Percentiles rank a stretch among this genome's conserved stretches.
Conservation (phyloP, 768 basidiomycete species). For the Leccinum longicurvipes region DNA sequence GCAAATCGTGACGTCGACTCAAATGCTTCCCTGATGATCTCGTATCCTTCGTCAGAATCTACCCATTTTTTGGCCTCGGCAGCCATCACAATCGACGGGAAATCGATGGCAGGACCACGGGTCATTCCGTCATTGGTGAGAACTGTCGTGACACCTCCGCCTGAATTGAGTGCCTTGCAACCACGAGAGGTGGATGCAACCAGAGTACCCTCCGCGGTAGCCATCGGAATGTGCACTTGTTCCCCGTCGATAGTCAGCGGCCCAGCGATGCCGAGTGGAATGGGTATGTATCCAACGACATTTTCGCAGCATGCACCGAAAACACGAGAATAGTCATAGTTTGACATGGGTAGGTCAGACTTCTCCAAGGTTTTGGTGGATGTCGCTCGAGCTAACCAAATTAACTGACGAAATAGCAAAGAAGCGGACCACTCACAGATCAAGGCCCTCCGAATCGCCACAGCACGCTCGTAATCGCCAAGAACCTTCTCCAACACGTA, state of each 20-base stretch:
- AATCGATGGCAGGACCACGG: conserved; percentile 95
- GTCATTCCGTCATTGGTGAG: conserved; percentile 95
- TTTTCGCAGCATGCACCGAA: conserved; percentile 99
- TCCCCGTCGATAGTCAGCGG: conserved; percentile 89
- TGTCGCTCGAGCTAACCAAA: conserved; percentile 71
- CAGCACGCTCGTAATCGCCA: conserved; percentile 83
- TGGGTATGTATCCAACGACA: conserved; percentile 94
- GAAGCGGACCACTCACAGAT: conserved; percentile 60
- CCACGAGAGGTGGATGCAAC: conserved; percentile 97
- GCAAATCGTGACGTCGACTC: conserved; percentile 95
- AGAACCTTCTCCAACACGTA: conserved; percentile 95
- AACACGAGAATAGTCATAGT: conserved; percentile 93
- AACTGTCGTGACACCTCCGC: conserved; percentile 95
- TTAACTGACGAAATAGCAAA: conserved; percentile 3
- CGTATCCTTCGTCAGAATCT: conserved; percentile 76
- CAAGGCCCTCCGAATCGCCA: conserved; percentile 79
- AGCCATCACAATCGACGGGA: conserved; percentile 76
- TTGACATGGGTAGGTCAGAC: conserved; percentile 75
- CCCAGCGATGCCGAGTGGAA: conserved; percentile 95
- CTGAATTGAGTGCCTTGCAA: conserved; percentile 95
- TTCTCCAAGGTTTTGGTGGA: conserved; percentile 77
- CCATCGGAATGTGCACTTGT: conserved; percentile 92
- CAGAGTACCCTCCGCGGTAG: conserved; percentile 96
- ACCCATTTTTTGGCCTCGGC: conserved; percentile 88
- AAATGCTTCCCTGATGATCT: conserved; percentile 76